Evolutionary conservation across 2,329 filamentous ascomycete genomes (phyloP), one percentile per base, ranked within the genome.

Genomic region (Penicillium sp.): DNA sequence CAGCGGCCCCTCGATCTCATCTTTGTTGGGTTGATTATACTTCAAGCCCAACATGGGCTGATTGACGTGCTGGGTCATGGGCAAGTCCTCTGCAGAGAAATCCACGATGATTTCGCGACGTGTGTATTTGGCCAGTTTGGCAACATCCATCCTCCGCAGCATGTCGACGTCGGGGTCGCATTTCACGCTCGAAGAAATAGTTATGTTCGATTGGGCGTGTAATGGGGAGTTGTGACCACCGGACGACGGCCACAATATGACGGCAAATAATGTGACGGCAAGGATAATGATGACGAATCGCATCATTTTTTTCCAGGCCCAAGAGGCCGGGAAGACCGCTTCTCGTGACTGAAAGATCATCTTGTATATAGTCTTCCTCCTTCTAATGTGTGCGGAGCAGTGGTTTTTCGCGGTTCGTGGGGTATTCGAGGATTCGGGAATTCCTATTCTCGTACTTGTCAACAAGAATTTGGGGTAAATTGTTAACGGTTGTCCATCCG

Each of bases 241-340:
- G 33, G 64, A 43, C 0, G 60, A 59, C 3, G 69, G 70, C 67
- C 70, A 70, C 23, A 72, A 61, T 23, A 72, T 53, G 21, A 60
- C 48, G 11, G 66, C 62, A 35, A 74, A 72, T 14, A 54, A 60
- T 33, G 60, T 45, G 33, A 71, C 62, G 23, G 70, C 49, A 35
- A 69, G 54, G 45, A 69, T 61, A 27, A 61, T 59, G 37, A 71
- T 56, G 4, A 65, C 60, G 43, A 71, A 71, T 10, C 72, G 71
- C 37, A 69, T 19, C 10, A 71, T 50, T 53, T 68, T 72, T 58
- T 69, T 73, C 67, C 69, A 69, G 26, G 70, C 63, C 64, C 67
- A 70, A 27, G 71, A 71, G 33, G 66, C 59, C 46, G 65, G 67
- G 25, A 65, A 50, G 33, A 62, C 48, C 46, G 64, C 62, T 49